Evolutionary conservation across 495 filamentous ascomycete species (phyloP), one percentile per base, ranked within the genome.

Genomic region (Penicillium diatomitis): DNA sequence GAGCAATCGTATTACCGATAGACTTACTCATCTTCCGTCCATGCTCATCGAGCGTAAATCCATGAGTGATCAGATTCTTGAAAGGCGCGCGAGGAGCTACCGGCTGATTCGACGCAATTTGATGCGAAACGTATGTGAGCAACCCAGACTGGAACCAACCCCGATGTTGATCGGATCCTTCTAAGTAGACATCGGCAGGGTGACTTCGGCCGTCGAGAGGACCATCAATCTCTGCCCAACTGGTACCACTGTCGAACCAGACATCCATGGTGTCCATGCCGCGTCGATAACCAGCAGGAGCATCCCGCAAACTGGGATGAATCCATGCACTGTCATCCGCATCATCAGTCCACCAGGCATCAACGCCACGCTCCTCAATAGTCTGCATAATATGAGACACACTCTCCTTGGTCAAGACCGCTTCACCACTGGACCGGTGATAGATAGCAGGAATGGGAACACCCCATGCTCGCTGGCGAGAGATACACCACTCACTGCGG

Each of bases 131-230:
- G 50, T 84, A 78, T 0, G 92, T 99, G 36, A 99, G 78, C n/a
- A 99, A 79, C 43, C 88, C 90, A n/a, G 90, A 96, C 66, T 99
- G 92, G 65, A 99, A 99, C 92, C 92, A 99, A 5, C 92, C 92
- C 37, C 92, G 86, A 62, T 96, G 91, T 58, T 99, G 92, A 63
- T 99, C 92, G 3, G 81, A 84, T 29, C 92, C 92, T 71, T 99
- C 92, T 4, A 97, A 75, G 59, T 95, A 97, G 32, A 96, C 75
- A 62, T 97, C 90, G 1, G 88, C 87, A 27, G 81, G 76, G 20
- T 75, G 71, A 31, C 68, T 65, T 46, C 81, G 74, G 20, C 54
- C 57, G 9, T 61, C 51, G 2, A 31, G 35, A 39, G 59, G 60
- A 10, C 53, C 38, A 40, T 69, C 56, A 29, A 83, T 72, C 43